Percentiles rank a stretch among this genome's conserved stretches.
phyloP scores from a whole-genome alignment of 345 rosid species.

The Mangifera indica region DNA sequence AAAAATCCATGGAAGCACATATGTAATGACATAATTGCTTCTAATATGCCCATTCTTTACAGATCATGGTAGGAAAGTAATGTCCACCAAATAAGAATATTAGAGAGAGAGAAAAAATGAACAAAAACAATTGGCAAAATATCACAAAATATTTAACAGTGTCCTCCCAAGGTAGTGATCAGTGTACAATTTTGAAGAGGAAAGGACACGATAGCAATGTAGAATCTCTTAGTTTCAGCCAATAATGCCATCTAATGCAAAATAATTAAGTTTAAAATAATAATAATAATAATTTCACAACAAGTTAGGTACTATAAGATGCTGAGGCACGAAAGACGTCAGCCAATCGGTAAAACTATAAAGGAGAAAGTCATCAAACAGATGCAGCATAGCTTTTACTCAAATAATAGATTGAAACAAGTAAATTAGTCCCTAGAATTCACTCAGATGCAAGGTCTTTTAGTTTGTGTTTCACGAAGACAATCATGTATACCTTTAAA shows the following conservation, averaged over 20 bases:
- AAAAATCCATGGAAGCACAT: background rate
- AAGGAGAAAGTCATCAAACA: background rate
- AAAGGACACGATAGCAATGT: background rate
- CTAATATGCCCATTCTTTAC: background rate
- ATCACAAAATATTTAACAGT: background rate
- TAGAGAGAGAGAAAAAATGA: background rate
- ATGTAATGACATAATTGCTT: background rate
- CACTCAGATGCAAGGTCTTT: background rate
- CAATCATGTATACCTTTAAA: constrained; percentile 55
- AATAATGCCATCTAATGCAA: background rate
- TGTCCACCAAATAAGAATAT: background rate
- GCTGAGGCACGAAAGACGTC: background rate
- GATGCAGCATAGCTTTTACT: background rate
- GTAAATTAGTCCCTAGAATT: background rate
- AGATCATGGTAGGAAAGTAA: background rate
- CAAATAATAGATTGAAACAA: background rate
- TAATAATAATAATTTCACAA: background rate
- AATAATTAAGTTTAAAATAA: background rate
- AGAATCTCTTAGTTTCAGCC: background rate
- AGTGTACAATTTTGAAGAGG: background rate
- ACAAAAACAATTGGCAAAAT: background rate
- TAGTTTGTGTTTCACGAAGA: background rate
- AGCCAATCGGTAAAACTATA: background rate
- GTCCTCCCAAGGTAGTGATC: background rate
- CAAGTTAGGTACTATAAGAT: background rate